Base-by-base conservation (phyloP, 1,284 basidiomycete genomes). In the Malassezia brasiliensis region DNA sequence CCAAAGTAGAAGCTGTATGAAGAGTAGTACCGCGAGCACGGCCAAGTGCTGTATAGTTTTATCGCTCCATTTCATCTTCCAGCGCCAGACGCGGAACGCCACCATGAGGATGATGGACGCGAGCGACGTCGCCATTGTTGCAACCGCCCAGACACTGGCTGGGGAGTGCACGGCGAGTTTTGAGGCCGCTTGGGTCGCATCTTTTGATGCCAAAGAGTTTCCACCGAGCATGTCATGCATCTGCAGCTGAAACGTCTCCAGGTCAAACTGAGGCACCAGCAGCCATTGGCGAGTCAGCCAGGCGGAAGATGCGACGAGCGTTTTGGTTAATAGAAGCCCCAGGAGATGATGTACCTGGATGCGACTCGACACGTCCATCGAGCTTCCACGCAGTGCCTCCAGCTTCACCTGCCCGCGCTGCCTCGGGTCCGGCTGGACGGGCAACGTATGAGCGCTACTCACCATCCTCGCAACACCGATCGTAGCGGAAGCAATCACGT, bases 261-360 rank as follows among this genome's bases (percentile, higher is more conserved):
- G 31, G 42, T 70, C 69, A 37, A 53, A 51, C 50, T 70, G 67
- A 14, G 59, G 40, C 3, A 60, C 61, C 3, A 66, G 47, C 3
- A 74, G 66, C 71, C 71, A 74, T 10, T 69, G 63, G n/a, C 66
- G 53, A 2, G 67, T 65, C 8, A 72, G 62, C 40, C 72, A 57
- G 3, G 69, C 69, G 8, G 71, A 59, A 2, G 67, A 67, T 7
- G 69, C 69, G n/a, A 74, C 54, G 5, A 72, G 52, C 11, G 71
- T 68, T 54, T 74, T 74, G 52, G 66, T 65, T 58, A 74, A 62
- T 20, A 74, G 55, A 37, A 72, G 56, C 0, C 60, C 71, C 11
- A 74, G 67, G 25, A 72, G 58, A 15, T 72, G 61, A 47, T 72
- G 64, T 7, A 68, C 67, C 5, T 68, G 71, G 46, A 74, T 72